Evolutionary conservation across 2,329 filamentous ascomycete species (phyloP).

Genomic region (Cladosporium sp.): DNA sequence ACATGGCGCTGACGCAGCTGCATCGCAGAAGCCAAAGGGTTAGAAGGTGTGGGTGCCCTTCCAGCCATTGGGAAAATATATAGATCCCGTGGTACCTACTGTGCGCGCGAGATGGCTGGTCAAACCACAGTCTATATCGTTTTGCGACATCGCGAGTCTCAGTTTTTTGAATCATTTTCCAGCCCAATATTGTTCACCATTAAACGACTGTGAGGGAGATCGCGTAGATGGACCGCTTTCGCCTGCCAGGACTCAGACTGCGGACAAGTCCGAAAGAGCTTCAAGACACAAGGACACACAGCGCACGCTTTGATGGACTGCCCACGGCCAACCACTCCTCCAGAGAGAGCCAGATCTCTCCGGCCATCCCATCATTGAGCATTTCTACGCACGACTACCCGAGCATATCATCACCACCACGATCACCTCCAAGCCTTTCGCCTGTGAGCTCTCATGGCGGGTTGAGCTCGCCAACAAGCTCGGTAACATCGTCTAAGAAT

Average conservation of each 20-base stretch:
- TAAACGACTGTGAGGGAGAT: neutral
- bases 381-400: neutral
- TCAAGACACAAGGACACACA: neutral
- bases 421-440: neutral
- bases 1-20: conserved; percentile 11
- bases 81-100: neutral
- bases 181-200: neutral
- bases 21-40: conserved; percentile 9
- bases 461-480: neutral
- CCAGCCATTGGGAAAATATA: conserved; percentile 15
- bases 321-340: neutral
- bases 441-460: conserved; percentile 1
- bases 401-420: neutral
- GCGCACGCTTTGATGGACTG: neutral
- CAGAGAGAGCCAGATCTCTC: neutral
- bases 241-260: neutral
- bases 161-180: conserved; percentile 2
- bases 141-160: conserved; percentile 1
- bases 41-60: neutral
- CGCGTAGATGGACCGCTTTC: neutral
- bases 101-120: conserved; percentile 16
- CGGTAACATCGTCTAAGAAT: neutral
- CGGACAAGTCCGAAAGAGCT: conserved; percentile 5
- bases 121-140: neutral
- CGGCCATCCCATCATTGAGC: neutral